Percentiles rank a stretch among this genome's conserved stretches.
Evolutionary conservation across 352 stramenopile genomes (phyloP).

Genomic region (Phytophthora boehmeriae): DNA sequence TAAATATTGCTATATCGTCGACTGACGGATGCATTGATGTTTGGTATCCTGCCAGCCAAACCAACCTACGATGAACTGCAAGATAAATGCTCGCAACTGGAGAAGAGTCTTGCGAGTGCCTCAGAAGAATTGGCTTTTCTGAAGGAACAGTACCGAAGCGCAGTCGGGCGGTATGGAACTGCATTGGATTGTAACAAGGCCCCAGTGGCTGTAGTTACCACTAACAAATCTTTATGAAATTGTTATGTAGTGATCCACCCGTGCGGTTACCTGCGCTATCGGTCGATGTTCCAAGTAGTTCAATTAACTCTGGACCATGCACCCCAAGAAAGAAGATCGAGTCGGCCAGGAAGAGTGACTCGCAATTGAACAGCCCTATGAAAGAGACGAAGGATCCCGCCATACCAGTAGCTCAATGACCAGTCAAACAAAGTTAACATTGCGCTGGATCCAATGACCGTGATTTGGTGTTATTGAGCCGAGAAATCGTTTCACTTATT

Average conservation of each 20-base stretch:
- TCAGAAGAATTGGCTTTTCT: constrained; percentile 59
- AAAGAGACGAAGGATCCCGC: constrained; percentile 12
- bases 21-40: constrained; percentile 3
- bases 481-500: too few relatives aligned
- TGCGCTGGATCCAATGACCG: background rate
- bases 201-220: too few relatives aligned
- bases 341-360: constrained; percentile 54
- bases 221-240: background rate
- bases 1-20: background rate
- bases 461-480: too few relatives aligned
- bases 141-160: constrained; percentile 49
- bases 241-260: constrained; percentile 47
- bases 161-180: constrained; percentile 55
- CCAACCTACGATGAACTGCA: constrained; percentile 63
- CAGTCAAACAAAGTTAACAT: background rate
- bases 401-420: constrained; percentile 13
- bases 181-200: too few relatives aligned
- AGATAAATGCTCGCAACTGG: constrained; percentile 51
- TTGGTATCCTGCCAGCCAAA: constrained; percentile 32
- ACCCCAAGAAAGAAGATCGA: constrained; percentile 62
- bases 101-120: constrained; percentile 42
- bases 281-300: constrained; percentile 5
- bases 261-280: constrained; percentile 13
- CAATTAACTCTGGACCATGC: constrained; percentile 30
- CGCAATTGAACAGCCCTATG: constrained; percentile 42